Evolutionary conservation across 2,329 filamentous ascomycete genomes (phyloP), one percentile per base, ranked within the genome.

Genomic region (Microthyrium microscopicum): DNA sequence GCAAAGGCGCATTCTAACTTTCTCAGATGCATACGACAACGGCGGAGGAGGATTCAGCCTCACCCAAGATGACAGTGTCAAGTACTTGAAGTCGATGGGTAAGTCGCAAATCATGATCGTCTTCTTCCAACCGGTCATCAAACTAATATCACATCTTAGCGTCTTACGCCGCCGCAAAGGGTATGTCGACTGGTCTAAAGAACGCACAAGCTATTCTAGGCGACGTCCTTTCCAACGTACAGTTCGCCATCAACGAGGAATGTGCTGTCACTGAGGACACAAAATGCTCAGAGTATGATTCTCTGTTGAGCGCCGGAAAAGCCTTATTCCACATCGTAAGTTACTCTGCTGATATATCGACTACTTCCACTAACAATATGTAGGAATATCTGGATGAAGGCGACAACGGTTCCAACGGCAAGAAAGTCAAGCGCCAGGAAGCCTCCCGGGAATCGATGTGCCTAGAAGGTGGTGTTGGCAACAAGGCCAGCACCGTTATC

Each of bases 231-330:
- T 49, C 57, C 20, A 50, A 64, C 4, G 65, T 77, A 33, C 60
- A 76, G 44, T 82, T 75, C 53, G 65, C 62, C 5, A 73, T 81
- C 42, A 77, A 79, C 50, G 77, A 81, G 57, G 65, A 78, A 53
- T 35, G 33, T 13, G 33, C 31, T 18, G 21, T 26, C 11, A 24
- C 20, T 9, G 25, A 38, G 11, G 18, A 11, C 5, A 5, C 17
- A 11, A 31, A 31, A 6, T 36, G 34, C 13, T 20, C 17, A 4
- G 13, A 12, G 6, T 36, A 33, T 15, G 55, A 46, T 52, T 53
- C 37, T 42, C 46, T 36, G 52, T 49, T 45, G 52, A 53, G 46
- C 56, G n/a, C 22, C 11, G 27, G 27, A 5, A 29, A 37, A 19
- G 32, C 36, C 5, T 31, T 38, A 3, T 38, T 29, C 13, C 33